Conservation (phyloP, 2,329 filamentous ascomycete genomes). For the Orbilia javanica region DNA sequence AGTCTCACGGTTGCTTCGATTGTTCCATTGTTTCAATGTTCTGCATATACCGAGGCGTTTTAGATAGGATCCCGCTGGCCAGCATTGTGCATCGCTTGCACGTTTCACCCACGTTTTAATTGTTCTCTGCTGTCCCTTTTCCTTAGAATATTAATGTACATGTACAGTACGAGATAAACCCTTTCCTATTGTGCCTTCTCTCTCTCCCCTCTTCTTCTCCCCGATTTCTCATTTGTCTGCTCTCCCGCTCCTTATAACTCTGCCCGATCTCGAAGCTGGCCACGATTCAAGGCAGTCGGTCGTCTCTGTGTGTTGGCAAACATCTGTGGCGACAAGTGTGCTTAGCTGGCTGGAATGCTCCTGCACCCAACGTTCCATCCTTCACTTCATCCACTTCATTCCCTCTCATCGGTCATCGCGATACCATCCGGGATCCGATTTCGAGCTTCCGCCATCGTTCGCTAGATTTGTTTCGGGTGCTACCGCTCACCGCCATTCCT, state of each 20-base stretch:
- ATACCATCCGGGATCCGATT: not conserved
- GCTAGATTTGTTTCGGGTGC: conserved; percentile 7
- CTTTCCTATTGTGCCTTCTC: conserved; percentile 17
- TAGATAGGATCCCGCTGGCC: conserved; percentile 17
- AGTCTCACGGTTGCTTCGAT: not conserved
- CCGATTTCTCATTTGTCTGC: conserved; percentile 16
- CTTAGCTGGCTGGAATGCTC: conserved; percentile 48
- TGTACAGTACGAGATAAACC: conserved; percentile 12
- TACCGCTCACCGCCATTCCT: conserved; percentile 1
- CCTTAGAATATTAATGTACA: not conserved
- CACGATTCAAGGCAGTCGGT: conserved; percentile 12
- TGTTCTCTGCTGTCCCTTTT: not conserved
- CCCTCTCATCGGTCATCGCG: conserved; percentile 21
- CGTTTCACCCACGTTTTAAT: conserved; percentile 4
- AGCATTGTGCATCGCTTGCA: conserved; percentile 27
- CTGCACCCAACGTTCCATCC: conserved; percentile 1
- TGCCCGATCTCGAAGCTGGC: not conserved
- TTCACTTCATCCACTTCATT: conserved; percentile 2
- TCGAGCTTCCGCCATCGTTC: not conserved
- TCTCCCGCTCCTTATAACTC: not conserved
- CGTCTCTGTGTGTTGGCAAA: conserved; percentile 33
- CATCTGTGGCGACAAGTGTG: conserved; percentile 29
- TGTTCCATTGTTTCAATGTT: not conserved
- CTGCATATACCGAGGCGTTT: conserved; percentile 22
- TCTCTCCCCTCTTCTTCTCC: no score